These are phyloP conservation scores for Crithidia fasciculata DNA, from an alignment of 208 protist genomes.

Conservation along the genomic window DNA sequence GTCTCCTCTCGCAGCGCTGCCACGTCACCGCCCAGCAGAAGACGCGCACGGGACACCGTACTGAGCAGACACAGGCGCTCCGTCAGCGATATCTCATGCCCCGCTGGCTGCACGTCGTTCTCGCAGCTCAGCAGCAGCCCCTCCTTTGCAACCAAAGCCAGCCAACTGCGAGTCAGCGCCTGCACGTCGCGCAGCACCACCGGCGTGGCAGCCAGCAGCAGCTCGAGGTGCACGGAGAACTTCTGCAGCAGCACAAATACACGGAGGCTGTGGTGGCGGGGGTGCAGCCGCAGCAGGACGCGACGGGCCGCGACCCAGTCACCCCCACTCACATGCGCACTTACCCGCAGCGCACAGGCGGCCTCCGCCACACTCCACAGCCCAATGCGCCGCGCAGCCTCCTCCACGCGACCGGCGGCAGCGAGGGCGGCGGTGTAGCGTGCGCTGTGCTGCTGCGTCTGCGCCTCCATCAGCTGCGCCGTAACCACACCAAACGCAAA, in stretches of 20 bases:
- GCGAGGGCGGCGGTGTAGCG: slow-evolving; percentile 46
- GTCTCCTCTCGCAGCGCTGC: slow-evolving; percentile 7
- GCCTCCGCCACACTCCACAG: slow-evolving; percentile 31
- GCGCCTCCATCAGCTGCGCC: slow-evolving; percentile 55
- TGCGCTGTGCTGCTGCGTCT: slow-evolving; percentile 38
- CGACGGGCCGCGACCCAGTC: slow-evolving; percentile 21
- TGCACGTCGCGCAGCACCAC: neutral
- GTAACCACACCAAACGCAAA: slow-evolving; percentile 75
- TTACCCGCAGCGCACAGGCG: slow-evolving; percentile 22
- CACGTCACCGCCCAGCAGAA: neutral
- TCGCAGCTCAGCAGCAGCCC: neutral
- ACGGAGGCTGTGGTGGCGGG: slow-evolving; percentile 5
- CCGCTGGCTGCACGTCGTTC: neutral
- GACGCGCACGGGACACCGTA: slow-evolving; percentile 13
- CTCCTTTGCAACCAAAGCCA: slow-evolving; percentile 15
- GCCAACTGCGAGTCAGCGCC: slow-evolving; percentile 24
- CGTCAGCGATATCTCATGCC: neutral
- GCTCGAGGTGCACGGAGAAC: slow-evolving; percentile 27
- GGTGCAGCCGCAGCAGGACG: slow-evolving; percentile 14
- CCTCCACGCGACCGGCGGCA: slow-evolving; percentile 29
- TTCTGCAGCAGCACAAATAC: slow-evolving; percentile 23
- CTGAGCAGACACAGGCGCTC: slow-evolving; percentile 29
- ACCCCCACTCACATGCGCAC: slow-evolving; percentile 10
- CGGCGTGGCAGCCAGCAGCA: slow-evolving; percentile 10
- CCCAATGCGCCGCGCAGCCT: slow-evolving; percentile 50